Base-by-base conservation (phyloP, 2,329 filamentous ascomycete genomes). In the Domatiomyces globalis region DNA sequence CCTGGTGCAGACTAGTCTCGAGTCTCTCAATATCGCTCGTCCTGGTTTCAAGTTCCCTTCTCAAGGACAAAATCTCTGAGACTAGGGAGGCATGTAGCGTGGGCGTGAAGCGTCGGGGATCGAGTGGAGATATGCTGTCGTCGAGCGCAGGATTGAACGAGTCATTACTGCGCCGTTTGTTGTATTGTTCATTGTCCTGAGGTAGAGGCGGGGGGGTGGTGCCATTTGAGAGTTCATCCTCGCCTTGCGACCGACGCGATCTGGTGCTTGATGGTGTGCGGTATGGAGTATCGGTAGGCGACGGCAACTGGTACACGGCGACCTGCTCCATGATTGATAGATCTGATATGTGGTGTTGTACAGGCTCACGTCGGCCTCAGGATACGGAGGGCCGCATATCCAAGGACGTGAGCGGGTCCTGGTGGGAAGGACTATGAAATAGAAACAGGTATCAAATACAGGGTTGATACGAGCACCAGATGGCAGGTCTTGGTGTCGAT, bases 41-140 rank as follows among this genome's bases (percentile, higher is more conserved):
- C 68, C 95, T 95, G 43, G 85, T 87, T 63, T 98, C 92, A 56
- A 96, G 80, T 58, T 98, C 92, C 52, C 92, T 78, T 19, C 89
- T 81, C 48, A 98, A 71, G 1, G 82, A 80, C 42, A 98, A 73
- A 56, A 98, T 98, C 66, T 98, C 92, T 0, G 90, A 90, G 0
- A 98, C 90, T 5, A 98, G 73, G 48, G 87, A 95, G 7, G 92
- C 92, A 66, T 96, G 92, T 9, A 98, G 71, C 0, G 89, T 96
- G 1, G 92, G 92, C 0, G 92, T 98, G 63, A 98, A 95, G 39
- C 92, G 80, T 51, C 90, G 81, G 2, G 92, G 88, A 63, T 98
- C 92, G 27, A 95, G 73, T 19, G 87, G 81, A 2, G 79, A 80
- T 33, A 88, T 80, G 45, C 72, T 79, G 56, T 90, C 84, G 58